These are phyloP conservation scores for Carex littledalei DNA, from an alignment of 176 grass and related monocot species.

Conservation along the genomic window DNA sequence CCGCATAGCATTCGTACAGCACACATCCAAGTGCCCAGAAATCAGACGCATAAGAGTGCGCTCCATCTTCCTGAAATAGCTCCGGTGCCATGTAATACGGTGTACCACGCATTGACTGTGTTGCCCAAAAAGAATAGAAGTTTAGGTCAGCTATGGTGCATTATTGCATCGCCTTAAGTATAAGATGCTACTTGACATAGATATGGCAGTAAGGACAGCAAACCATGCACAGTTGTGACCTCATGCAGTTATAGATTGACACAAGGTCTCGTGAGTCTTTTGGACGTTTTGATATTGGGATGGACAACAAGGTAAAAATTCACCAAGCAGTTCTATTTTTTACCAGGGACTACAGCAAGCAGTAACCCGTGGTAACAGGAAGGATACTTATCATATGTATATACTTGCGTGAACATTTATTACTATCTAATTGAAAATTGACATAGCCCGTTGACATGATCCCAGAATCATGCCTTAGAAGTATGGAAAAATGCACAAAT, in stretches of 20 bases:
- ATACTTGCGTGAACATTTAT: background rate
- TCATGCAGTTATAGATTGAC: background rate
- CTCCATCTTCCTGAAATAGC: slow-evolving; percentile 84
- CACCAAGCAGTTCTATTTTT: background rate
- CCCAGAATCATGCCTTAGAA: background rate
- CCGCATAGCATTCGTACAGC: slow-evolving; percentile 88
- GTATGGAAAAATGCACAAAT: background rate
- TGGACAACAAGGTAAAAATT: background rate
- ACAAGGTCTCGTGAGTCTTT: background rate
- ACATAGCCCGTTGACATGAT: background rate
- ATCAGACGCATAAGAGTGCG: slow-evolving; percentile 97
- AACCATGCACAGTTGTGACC: background rate
- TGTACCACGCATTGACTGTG: slow-evolving; percentile 77
- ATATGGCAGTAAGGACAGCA: background rate
- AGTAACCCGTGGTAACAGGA: background rate
- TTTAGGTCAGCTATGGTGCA: slow-evolving; percentile 3
- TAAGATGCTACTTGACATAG: background rate
- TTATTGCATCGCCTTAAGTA: background rate
- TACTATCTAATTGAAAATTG: background rate
- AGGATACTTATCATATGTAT: background rate
- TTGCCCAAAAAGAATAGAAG: slow-evolving; percentile 40
- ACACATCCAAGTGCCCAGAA: slow-evolving; percentile 98
- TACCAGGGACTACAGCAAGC: background rate
- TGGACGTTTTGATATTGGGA: background rate
- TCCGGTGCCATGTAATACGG: slow-evolving; percentile 99